phyloP scores from a whole-genome alignment of 257 asterid species.

The Solanum gandarillasii region DNA sequence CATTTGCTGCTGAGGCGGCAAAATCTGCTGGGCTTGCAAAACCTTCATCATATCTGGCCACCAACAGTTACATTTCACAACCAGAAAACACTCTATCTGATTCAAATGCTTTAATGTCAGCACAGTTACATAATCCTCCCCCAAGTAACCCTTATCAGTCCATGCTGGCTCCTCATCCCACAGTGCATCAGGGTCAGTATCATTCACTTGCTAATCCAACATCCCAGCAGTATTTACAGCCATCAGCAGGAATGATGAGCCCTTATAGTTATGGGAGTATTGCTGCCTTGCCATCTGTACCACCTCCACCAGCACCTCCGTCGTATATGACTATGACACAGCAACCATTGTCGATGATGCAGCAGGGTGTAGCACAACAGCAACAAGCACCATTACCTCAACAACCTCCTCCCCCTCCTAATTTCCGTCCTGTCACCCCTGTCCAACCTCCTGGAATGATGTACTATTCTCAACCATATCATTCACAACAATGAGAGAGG shows the following conservation, averaged over 20 bases:
- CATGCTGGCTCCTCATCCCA: conserved; percentile 14
- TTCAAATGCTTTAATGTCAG: conserved; percentile 24
- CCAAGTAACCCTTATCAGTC: conserved; percentile 40
- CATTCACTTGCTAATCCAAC: conserved; percentile 39
- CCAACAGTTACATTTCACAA: conserved; percentile 14
- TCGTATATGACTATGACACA: conserved; percentile 53
- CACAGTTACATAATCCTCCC: conserved; percentile 21
- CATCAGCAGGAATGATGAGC: conserved; percentile 29
- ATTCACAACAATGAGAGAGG: conserved; percentile 42
- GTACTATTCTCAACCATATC: conserved; percentile 46
- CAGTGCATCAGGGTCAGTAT: conserved; percentile 35
- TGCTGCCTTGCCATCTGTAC: conserved; percentile 37
- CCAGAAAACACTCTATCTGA: conserved; percentile 27
- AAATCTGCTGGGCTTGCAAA: conserved; percentile 55
- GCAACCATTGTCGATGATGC: conserved; percentile 30
- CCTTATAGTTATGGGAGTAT: conserved; percentile 44
- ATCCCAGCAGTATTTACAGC: conserved; percentile 57
- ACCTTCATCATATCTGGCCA: conserved; percentile 29
- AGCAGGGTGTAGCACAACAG: conserved; percentile 29
- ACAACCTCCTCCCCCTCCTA: conserved; percentile 29
- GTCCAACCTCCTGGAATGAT: conserved; percentile 57
- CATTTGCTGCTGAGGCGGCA: conserved; percentile 88
- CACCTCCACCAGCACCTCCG: conserved; percentile 36
- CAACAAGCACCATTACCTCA: conserved; percentile 20
- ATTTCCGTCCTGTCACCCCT: conserved; percentile 48